Percentiles rank a stretch among this genome's conserved stretches.
phyloP scores from a whole-genome alignment of 768 basidiomycete genomes.

The Auricularia cornea region DNA sequence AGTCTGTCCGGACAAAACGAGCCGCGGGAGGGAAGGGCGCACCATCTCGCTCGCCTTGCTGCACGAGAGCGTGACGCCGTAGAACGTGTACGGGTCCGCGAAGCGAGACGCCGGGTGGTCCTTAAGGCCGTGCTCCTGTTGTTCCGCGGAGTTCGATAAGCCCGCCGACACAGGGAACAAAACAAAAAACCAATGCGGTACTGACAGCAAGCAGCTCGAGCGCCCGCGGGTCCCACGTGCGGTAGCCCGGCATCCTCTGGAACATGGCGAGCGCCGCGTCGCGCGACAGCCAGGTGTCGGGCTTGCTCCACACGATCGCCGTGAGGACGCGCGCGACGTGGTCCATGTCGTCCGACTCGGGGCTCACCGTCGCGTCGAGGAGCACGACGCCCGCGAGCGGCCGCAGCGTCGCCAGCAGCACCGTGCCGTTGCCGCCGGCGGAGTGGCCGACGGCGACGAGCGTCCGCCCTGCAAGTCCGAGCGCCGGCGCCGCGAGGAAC shows the following conservation, averaged over 20 bases:
- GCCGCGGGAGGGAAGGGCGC: not conserved
- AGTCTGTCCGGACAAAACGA: not conserved
- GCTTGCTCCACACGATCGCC: not conserved
- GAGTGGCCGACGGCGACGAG: not conserved
- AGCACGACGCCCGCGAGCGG: not conserved
- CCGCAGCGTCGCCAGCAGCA: not conserved
- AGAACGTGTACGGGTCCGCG: not conserved
- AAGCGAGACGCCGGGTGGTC: not conserved
- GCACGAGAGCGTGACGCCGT: not conserved
- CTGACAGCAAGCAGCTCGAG: not conserved
- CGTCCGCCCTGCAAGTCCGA: not conserved
- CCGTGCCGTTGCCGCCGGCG: not conserved
- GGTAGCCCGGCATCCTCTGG: not conserved
- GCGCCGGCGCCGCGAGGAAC: not conserved
- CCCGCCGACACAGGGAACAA: no score
- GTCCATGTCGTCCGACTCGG: not conserved
- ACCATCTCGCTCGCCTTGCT: not conserved
- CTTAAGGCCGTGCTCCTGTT: not conserved
- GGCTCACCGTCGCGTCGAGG: not conserved
- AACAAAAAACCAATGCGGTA: not conserved
- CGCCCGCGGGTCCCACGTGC: not conserved
- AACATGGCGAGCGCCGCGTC: not conserved
- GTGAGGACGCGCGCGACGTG: not conserved
- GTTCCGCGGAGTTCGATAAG: not conserved
- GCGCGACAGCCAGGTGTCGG: not conserved